Evolutionary conservation across 2,329 filamentous ascomycete species (phyloP).

Genomic region (Mycosphaerella arachidis): DNA sequence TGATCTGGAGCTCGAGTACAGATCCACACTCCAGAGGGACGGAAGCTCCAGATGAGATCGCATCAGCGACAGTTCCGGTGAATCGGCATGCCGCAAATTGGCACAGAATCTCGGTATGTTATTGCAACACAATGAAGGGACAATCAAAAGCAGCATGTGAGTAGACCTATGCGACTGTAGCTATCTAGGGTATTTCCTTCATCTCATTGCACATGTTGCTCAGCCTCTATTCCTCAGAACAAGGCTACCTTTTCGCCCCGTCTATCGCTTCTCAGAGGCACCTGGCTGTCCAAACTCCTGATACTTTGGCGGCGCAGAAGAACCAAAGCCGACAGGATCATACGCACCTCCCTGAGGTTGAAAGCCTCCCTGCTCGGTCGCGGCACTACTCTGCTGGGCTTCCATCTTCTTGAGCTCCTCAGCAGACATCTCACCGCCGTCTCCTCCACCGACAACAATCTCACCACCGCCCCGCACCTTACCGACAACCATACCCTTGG

Average conservation of each 20-base stretch:
- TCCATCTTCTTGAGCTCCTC: slow-evolving; percentile 35
- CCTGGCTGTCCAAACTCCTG: not conserved
- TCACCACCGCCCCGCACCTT: slow-evolving; percentile 70
- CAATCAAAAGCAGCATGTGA: not conserved
- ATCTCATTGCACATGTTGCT: not conserved
- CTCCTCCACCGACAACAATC: slow-evolving; percentile 67
- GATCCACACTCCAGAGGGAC: not conserved
- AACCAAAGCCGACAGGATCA: slow-evolving; percentile 25
- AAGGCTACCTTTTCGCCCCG: not conserved
- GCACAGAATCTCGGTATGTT: not conserved
- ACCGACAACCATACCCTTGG: slow-evolving; percentile 91
- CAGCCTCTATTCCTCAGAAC: not conserved
- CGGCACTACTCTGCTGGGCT: slow-evolving; percentile 22
- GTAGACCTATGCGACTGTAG: not conserved
- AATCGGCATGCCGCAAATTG: not conserved
- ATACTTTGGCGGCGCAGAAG: slow-evolving; percentile 22
- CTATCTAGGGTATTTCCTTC: not conserved
- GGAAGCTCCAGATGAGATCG: not conserved
- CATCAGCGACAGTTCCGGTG: not conserved
- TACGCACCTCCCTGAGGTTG: slow-evolving; percentile 23
- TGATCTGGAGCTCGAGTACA: not conserved
- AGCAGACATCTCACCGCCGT: slow-evolving; percentile 45
- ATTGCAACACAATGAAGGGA: not conserved
- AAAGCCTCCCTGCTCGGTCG: slow-evolving; percentile 15
- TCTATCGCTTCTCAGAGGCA: not conserved